Percentiles rank a stretch among this genome's conserved stretches.
phyloP scores from a whole-genome alignment of 208 protist species.

The Balamuthia mandrillaris region DNA sequence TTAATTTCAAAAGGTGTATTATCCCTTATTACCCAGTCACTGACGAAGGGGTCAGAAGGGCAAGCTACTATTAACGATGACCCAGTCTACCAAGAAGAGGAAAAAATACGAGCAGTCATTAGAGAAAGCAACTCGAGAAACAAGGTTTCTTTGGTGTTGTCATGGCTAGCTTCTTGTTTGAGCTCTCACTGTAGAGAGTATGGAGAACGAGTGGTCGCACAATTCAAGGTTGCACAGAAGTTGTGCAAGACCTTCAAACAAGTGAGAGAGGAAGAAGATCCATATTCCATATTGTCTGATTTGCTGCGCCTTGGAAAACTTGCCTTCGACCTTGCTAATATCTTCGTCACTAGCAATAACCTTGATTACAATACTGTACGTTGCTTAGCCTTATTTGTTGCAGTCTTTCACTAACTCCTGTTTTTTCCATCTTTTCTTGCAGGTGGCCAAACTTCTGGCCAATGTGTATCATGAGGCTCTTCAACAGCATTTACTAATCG shows the following conservation, averaged over 20 bases:
- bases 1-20: neutral
- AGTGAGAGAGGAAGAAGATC: constrained; percentile 9
- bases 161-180: neutral
- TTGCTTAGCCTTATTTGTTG: neutral
- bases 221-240: constrained; percentile 28
- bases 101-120: neutral
- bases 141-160: neutral
- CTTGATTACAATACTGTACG: neutral
- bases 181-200: neutral
- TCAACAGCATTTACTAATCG: neutral
- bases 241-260: neutral
- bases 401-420: too few relatives aligned
- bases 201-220: neutral
- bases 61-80: neutral
- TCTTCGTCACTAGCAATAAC: constrained; percentile 16
- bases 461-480: neutral
- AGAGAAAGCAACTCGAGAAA: neutral
- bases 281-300: constrained; percentile 12
- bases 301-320: constrained; percentile 12
- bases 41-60: neutral
- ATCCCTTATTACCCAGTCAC: neutral
- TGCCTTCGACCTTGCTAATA: constrained; percentile 21
- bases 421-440: too few relatives aligned
- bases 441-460: constrained; percentile 2
- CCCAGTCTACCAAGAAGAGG: neutral